Base-by-base conservation (phyloP, 495 filamentous ascomycete species). In the Staphylotrichum tortipilum region DNA sequence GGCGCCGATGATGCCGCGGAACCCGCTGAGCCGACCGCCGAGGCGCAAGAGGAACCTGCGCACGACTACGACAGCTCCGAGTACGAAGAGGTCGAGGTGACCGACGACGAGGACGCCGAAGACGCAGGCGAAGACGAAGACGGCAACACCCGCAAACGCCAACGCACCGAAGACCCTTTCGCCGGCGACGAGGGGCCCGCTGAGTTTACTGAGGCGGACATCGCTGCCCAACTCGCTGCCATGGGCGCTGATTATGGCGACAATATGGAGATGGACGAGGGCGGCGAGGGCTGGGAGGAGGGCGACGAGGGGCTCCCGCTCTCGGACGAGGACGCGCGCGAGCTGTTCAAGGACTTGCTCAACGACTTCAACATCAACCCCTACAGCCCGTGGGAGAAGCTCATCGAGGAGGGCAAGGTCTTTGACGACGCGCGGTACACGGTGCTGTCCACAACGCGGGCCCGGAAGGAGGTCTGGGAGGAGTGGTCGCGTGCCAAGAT, bases 171-270 rank as follows among this genome's bases (percentile, higher is more conserved):
- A 52, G 78, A 79, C 1, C 69, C 67, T 34, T 44, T 56, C 5
- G 70, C 68, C 17, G 38, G 68, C 15, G 18, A 49, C 46, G 72
- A 81, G 21, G 57, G 61, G 17, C 83, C 86, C 0, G 62, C 94
- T 34, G 92, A 98, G 56, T 96, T 97, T 60, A 86, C 87, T 22
- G 92, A 97, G 62, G 90, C 91, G 36, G 94, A 98, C 61, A 91
- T 98, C 52, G 89, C 86, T 28, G 91, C 85, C 56, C 92, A 98
- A 61, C 74, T 98, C 8, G 85, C 84, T 12, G 81, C 82, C 9
- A 94, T 96, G 88, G 85, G 82, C 36, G 77, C 87, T 54, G 80
- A 87, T 9, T 87, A 91, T 55, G 85, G 78, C 2, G 69, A 75
- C 36, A 69, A 66, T 29, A 68, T 64, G 52, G 86, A 89, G n/a